phyloP scores from a whole-genome alignment of 225 moss, liverwort and hornwort genomes.

The Physcomitrium patens region DNA sequence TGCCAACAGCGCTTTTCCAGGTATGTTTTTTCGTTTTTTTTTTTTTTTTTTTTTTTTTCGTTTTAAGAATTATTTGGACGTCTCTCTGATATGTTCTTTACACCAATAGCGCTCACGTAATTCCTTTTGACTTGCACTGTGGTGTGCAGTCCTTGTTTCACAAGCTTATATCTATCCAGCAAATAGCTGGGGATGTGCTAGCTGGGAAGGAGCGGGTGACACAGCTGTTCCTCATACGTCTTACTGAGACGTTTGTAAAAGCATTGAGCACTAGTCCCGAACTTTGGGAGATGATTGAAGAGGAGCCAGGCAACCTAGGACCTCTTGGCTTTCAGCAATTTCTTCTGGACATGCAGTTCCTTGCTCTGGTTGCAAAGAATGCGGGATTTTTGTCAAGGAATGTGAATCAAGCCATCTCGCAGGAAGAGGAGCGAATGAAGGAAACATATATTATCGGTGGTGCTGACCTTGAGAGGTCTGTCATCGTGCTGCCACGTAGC shows the following conservation, averaged over 20 bases:
- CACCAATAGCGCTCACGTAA: conserved; percentile 14
- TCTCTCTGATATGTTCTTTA: background rate
- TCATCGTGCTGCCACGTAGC: conserved; percentile 8
- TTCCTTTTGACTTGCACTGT: conserved; percentile 28
- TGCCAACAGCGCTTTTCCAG: conserved; percentile 88
- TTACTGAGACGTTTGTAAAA: conserved; percentile 84
- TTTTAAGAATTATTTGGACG: background rate
- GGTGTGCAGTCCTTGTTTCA: conserved; percentile 77
- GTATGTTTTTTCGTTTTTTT: conserved; percentile 28
- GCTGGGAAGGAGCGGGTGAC: conserved; percentile 81
- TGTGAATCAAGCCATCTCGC: conserved; percentile 73
- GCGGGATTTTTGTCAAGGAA: conserved; percentile 80
- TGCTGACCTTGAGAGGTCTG: conserved; percentile 74
- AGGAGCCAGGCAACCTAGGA: conserved; percentile 66
- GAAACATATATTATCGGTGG: conserved; percentile 71
- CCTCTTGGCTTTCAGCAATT: conserved; percentile 81
- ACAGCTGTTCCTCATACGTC: conserved; percentile 77
- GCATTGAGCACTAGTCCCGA: conserved; percentile 73
- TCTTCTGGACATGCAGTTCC: conserved; percentile 90
- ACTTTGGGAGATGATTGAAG: conserved; percentile 80
- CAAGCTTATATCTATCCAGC: conserved; percentile 72
- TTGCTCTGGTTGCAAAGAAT: conserved; percentile 72
- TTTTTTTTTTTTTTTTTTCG: background rate
- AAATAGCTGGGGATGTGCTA: conserved; percentile 70
- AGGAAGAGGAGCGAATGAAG: conserved; percentile 71